Evolutionary conservation across 2,329 filamentous ascomycete species (phyloP).

Genomic region (Cordyceps javanica): DNA sequence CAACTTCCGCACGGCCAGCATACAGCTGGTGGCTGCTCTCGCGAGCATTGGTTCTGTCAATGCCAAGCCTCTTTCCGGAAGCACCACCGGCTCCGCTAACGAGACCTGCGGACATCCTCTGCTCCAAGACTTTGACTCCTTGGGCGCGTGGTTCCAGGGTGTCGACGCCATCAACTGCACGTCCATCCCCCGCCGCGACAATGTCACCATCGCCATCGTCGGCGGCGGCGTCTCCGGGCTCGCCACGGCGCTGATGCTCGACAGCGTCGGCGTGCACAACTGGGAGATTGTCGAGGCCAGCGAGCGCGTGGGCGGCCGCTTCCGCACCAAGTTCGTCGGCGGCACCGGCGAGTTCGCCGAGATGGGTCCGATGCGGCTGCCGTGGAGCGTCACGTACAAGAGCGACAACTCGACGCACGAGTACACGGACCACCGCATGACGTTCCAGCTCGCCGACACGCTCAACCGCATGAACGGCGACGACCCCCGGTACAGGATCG

Average conservation of each 20-base stretch:
- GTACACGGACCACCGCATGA: constrained; percentile 36
- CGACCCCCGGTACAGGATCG: constrained; percentile 25
- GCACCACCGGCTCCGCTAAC: background rate
- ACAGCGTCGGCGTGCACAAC: constrained; percentile 37
- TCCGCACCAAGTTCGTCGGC: constrained; percentile 37
- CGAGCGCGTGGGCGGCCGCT: constrained; percentile 34
- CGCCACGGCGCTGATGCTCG: constrained; percentile 27
- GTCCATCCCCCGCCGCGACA: constrained; percentile 17
- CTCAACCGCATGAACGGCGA: constrained; percentile 34
- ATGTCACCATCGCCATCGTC: constrained; percentile 25
- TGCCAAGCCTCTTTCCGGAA: background rate
- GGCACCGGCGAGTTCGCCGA: constrained; percentile 28
- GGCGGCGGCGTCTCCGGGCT: constrained; percentile 31
- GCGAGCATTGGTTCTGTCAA: background rate
- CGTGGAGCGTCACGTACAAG: constrained; percentile 32
- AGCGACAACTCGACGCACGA: constrained; percentile 35
- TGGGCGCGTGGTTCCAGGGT: constrained; percentile 35
- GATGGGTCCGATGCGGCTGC: constrained; percentile 40
- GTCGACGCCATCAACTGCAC: constrained; percentile 28
- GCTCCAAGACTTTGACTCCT: constrained; percentile 23
- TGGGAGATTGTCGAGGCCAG: constrained; percentile 40
- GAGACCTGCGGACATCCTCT: background rate
- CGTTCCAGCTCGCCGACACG: constrained; percentile 35
- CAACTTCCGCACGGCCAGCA: background rate
- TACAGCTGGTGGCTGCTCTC: background rate